Evolutionary conservation across 1,284 basidiomycete genomes (phyloP).

Genomic region (Coniferiporia sulphurascens): DNA sequence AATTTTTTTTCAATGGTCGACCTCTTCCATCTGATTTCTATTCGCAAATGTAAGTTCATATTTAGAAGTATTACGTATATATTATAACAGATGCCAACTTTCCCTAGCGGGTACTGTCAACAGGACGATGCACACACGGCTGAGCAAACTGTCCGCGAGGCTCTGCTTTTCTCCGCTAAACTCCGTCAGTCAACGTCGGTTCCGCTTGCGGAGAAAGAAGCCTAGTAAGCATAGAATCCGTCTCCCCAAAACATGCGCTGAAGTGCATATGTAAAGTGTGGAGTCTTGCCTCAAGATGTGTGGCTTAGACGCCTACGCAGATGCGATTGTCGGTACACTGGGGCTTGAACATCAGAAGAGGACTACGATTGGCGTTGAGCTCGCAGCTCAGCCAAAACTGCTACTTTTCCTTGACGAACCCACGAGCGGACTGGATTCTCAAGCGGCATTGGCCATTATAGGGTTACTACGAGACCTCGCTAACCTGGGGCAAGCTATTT

Average conservation of each 20-base stretch:
- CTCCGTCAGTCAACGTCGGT: constrained; percentile 73
- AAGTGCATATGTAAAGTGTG: constrained; percentile 40
- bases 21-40: constrained; percentile 45
- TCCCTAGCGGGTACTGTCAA: constrained; percentile 35
- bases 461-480: constrained; percentile 78
- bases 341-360: constrained; percentile 77
- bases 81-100: neutral
- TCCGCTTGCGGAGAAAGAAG: constrained; percentile 68
- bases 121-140: constrained; percentile 57
- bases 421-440: constrained; percentile 83
- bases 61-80: neutral
- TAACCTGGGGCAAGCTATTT: constrained; percentile 72
- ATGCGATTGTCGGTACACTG: constrained; percentile 73
- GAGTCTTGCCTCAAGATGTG: constrained; percentile 77
- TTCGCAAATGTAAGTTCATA: constrained; percentile 22
- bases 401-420: constrained; percentile 82
- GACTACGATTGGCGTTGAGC: constrained; percentile 77
- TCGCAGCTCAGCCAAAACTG: constrained; percentile 67
- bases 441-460: constrained; percentile 84
- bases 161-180: constrained; percentile 76
- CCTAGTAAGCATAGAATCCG: constrained; percentile 43
- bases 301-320: constrained; percentile 63
- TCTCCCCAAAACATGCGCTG: neutral
- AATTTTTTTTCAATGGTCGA: constrained; percentile 46
- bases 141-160: constrained; percentile 74